Evolutionary conservation across 768 basidiomycete species (phyloP), one percentile per base, ranked within the genome.

Genomic region (Collybia mongolica): DNA sequence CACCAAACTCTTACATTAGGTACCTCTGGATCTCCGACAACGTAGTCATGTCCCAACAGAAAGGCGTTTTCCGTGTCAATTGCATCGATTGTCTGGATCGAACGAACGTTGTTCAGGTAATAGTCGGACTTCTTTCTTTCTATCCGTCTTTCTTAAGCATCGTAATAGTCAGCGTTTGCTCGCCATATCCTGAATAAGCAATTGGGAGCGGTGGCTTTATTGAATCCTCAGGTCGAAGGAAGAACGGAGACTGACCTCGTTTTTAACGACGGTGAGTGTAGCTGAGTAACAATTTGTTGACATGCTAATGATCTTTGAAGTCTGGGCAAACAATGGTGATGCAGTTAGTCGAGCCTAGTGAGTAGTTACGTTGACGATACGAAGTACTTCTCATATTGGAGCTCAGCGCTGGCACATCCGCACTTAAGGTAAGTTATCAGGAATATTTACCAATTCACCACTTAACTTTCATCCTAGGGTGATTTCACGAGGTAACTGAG

Each of bases 311-410:
- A 19, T 52, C 9, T 28, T 32, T 14, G 7, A 32, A 90, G 90
- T 93, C 15, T 99, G 97, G 97, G 97, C 97, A 2, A 97, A 98
- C 62, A 98, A 98, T 57, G 97, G 97, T 0, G 97, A 99, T 64
- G 88, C 92, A 5, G 90, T 97, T 51, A 94, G 90, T 65, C 79
- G 88, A 48, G 87, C 88, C 48, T 93, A 91, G 89, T 90, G 62
- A 63, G 86, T 75, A 1, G 49, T 12, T 36, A 47, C 39, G 7
- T 38, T 47, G 23, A n/a, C 32, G 3, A 29, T 7, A 22, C 12
- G 15, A 36, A 38, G 48, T 23, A 56, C 12, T 35, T 6, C 32
- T 51, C n/a, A 49, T 22, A 24, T 22, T 1, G 23, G 28, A 24
- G 20, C 20, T 29, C 55, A 93, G 90, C 61, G 91, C 97, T 39